Base-by-base conservation (phyloP, 805 yeast genomes). In the Candida sonorensis region DNA sequence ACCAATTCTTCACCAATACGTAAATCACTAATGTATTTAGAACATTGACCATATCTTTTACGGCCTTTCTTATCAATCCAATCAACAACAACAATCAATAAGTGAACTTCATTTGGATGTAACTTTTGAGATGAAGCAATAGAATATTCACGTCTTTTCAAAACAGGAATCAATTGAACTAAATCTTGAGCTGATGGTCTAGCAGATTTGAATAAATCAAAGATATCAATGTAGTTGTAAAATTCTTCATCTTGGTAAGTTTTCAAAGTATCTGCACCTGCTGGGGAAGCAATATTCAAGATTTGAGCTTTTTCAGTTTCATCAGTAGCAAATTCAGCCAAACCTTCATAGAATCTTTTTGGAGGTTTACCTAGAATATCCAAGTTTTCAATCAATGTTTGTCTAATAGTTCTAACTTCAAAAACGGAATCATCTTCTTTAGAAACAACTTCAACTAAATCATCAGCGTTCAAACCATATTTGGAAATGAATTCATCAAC, bases 101-200 rank as follows among this genome's bases (percentile, higher is more conserved):
- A 65, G 53, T 90, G 97, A 23, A 90, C 86, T 23, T 87, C 90
- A 55, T 83, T 84, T 34, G 90, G 86, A 62, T 90, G 97, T 51
- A 84, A 67, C 57, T 74, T 84, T 62, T 90, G 97, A 18, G 97
- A 88, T 1, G 97, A 88, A 4, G 97, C 97, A 60, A 90, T 90
- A 10, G 97, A 90, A 59, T 90, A 90, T 62, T 90, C 97, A 68
- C 97, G 83, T 68, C 97, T 81, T 69, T 90, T 90, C 55, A 88
- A 71, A 12, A 95, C 88, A 15, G 94, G 76, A 43, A 90, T 72
- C 36, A 90, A 61, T 46, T 71, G 71, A 22, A 81, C 75, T 47
- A 90, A 69, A 16, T 83, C 86, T 35, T 66, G 69, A 36, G 81
- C 64, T 4, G 75, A 48, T 17, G 97, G 97, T 57, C 79, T 77